A percentile compares a stretch with the other conserved stretches of the same genome.
Evolutionary conservation across 1,284 basidiomycete genomes (phyloP).

Genomic region (Wolfiporia cocos): DNA sequence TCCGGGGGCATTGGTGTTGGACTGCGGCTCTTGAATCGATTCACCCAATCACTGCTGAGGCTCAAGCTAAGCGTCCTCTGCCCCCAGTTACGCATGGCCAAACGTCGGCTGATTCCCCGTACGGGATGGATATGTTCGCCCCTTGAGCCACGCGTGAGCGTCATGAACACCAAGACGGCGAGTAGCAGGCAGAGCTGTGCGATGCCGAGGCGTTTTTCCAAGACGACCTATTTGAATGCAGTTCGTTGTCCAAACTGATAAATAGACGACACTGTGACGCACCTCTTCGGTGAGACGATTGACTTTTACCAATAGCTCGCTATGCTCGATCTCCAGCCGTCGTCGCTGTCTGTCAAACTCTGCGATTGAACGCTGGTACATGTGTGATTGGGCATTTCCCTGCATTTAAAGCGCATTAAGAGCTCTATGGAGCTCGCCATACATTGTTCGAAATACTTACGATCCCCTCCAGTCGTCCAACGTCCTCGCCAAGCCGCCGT

Average conservation of each 20-base stretch:
- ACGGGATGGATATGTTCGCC: constrained; percentile 30
- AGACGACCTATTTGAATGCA: constrained; percentile 46
- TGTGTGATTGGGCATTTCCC: constrained; percentile 63
- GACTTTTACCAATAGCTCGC: constrained; percentile 58
- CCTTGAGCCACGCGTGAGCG: constrained; percentile 74
- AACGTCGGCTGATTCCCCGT: constrained; percentile 22
- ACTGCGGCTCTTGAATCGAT: constrained; percentile 34
- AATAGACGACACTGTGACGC: constrained; percentile 9
- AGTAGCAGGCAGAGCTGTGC: constrained; percentile 78
- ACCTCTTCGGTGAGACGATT: constrained; percentile 76
- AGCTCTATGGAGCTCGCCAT: background rate
- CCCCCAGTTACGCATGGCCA: constrained; percentile 42
- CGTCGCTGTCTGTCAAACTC: constrained; percentile 69
- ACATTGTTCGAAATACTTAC: constrained; percentile 38
- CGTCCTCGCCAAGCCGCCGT: constrained; percentile 74
- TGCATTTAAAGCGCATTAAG: too few relatives aligned
- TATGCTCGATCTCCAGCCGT: constrained; percentile 65
- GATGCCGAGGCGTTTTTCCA: constrained; percentile 82
- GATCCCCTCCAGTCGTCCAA: constrained; percentile 70
- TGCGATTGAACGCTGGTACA: constrained; percentile 55
- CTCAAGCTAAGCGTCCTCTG: constrained; percentile 49
- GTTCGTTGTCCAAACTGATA: constrained; percentile 1
- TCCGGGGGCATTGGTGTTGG: constrained; percentile 20
- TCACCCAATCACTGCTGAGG: constrained; percentile 49
- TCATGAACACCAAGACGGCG: constrained; percentile 77